Evolutionary conservation across 768 basidiomycete genomes (phyloP).

Genomic region (button mushroom (Agaricus bisporus)): DNA sequence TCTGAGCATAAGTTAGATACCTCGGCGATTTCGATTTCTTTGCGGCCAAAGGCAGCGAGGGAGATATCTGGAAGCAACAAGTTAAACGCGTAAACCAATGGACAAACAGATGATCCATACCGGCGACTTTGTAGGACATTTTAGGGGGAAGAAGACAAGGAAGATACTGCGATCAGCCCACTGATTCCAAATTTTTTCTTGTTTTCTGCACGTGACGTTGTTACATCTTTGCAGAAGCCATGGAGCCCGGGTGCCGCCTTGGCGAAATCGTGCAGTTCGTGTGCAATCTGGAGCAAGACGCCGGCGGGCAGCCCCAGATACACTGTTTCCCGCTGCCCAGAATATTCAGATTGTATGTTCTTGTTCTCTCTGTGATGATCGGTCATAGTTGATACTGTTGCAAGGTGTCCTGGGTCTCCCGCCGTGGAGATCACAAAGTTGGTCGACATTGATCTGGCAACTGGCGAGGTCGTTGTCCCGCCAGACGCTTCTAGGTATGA

Average conservation of each 20-base stretch:
- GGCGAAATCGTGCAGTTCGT: slow-evolving; percentile 69
- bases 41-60: slow-evolving; percentile 98
- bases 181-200: slow-evolving; percentile 22
- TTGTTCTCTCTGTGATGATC: slow-evolving; percentile 4
- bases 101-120: slow-evolving; percentile 29
- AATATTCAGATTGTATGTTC: slow-evolving; percentile 62
- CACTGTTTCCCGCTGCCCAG: slow-evolving; percentile 73
- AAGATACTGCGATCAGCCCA: slow-evolving; percentile 18
- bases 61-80: slow-evolving; percentile 61
- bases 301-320: slow-evolving; percentile 23
- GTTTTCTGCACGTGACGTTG: slow-evolving; percentile 25
- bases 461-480: slow-evolving; percentile 49
- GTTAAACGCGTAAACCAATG: slow-evolving; percentile 3
- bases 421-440: slow-evolving; percentile 66
- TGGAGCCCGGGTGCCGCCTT: slow-evolving; percentile 42
- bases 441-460: slow-evolving; percentile 38
- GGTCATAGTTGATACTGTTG: slow-evolving; percentile 1
- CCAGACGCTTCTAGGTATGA: slow-evolving; percentile 10
- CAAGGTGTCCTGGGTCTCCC: slow-evolving; percentile 60
- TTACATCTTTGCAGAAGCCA: neutral
- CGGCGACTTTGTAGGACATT: slow-evolving; percentile 92
- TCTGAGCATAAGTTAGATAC: slow-evolving; percentile 33
- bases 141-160: slow-evolving; percentile 22
- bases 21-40: slow-evolving; percentile 99
- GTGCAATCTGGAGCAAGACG: slow-evolving; percentile 39